These are phyloP conservation scores for Ilex aquifolium DNA, from an alignment of 257 asterid genomes.

Conservation along the genomic window DNA sequence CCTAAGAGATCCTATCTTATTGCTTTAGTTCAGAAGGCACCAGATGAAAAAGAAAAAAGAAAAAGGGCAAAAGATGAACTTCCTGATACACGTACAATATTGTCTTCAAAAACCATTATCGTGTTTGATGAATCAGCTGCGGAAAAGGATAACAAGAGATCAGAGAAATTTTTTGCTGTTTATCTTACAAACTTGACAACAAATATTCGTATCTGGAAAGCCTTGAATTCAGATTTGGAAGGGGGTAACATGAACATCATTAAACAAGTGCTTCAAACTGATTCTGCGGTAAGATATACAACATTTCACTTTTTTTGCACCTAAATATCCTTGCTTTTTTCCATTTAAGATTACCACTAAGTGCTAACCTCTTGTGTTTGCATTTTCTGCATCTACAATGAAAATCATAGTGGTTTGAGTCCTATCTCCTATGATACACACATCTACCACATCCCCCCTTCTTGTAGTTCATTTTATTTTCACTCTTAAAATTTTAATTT, in stretches of 20 bases:
- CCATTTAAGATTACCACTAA: neutral
- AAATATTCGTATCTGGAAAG: slow-evolving; percentile 50
- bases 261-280: slow-evolving; percentile 25
- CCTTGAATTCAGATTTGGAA: slow-evolving; percentile 25
- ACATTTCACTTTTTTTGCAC: neutral
- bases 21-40: slow-evolving; percentile 30
- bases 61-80: neutral
- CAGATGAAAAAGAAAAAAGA: slow-evolving; percentile 1
- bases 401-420: too few species aligned
- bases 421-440: too few species aligned
- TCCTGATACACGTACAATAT: slow-evolving; percentile 9
- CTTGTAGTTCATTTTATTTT: neutral
- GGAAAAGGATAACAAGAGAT: neutral
- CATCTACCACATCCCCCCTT: neutral
- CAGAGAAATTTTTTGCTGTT: slow-evolving; percentile 35
- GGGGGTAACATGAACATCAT: slow-evolving; percentile 22
- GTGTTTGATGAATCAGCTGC: slow-evolving; percentile 5
- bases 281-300: slow-evolving; percentile 20
- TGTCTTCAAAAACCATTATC: slow-evolving; percentile 35
- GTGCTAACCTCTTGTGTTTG: neutral
- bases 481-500: neutral
- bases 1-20: slow-evolving; percentile 26
- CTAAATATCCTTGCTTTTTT: too few species aligned
- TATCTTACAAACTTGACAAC: slow-evolving; percentile 46
- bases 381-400: neutral